Evolutionary conservation across 495 filamentous ascomycete species (phyloP).

Genomic region (Aspergillus heteromorphus): DNA sequence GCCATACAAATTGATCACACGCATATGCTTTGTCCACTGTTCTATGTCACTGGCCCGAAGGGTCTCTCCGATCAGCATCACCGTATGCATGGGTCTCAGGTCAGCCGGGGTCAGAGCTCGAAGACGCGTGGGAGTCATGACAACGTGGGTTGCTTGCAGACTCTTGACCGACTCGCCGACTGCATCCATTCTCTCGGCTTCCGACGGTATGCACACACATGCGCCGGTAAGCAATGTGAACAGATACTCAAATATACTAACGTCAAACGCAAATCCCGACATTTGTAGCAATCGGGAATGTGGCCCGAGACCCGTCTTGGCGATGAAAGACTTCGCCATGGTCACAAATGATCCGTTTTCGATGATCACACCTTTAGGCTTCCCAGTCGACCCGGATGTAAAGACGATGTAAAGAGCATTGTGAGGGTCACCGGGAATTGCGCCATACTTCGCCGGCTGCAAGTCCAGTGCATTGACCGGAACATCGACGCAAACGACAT

Average conservation of each 20-base stretch:
- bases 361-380: conserved; percentile 48
- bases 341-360: conserved; percentile 3
- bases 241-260: conserved; percentile 52
- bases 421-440: neutral
- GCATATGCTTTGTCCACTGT: neutral
- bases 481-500: neutral
- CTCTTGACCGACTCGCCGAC: conserved; percentile 22
- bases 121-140: conserved; percentile 25
- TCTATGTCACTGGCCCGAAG: conserved; percentile 15
- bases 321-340: neutral
- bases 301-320: neutral
- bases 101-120: conserved; percentile 12
- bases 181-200: conserved; percentile 26
- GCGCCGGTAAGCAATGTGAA: conserved; percentile 49
- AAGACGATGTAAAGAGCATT: conserved; percentile 43
- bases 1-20: conserved; percentile 12
- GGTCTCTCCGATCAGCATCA: conserved; percentile 38
- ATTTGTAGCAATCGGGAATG: conserved; percentile 47
- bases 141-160: conserved; percentile 16
- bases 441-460: neutral
- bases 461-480: neutral
- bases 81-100: conserved; percentile 23
- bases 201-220: conserved; percentile 51
- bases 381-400: conserved; percentile 78
- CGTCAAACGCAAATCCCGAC: conserved; percentile 56